Evolutionary conservation across 2,329 filamentous ascomycete species (phyloP), one percentile per base, ranked within the genome.

Genomic region (Aspergillus tubingensis): DNA sequence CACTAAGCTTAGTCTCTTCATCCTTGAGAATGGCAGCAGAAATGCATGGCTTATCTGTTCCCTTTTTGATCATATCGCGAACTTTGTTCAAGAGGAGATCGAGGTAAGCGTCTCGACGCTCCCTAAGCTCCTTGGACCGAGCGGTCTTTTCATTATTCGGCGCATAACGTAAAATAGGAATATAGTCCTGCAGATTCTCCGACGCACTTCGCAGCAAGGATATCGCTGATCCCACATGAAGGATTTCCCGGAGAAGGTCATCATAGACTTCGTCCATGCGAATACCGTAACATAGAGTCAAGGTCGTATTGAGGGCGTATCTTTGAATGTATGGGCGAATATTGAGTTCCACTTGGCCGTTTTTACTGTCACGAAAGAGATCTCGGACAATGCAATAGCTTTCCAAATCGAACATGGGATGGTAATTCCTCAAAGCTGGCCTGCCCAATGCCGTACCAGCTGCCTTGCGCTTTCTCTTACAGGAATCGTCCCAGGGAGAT

Each of bases 151-250:
- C 81, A 15, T 80, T 83, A 2, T 84, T 82, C 62, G 84, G 83
- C 8, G 73, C 54, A 1, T 90, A 74, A 13, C 90, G 82, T 62
- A 92, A 71, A 0, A 91, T 68, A 0, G 90, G 89, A 3, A 92
- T 83, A 62, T 92, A 92, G 68, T 93, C 90, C 65, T 90, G 88
- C 81, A 88, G 88, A 70, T 92, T 92, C 69, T 91, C 89, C 58
- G 87, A 89, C 0, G 89, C 91, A 13, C 84, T 88, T 25, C 90
- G 80, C 60, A 91, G 86, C 58, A 89, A 87, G 27, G 86, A 88
- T 36, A 93, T 86, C 11, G 85, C 86, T 6, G 88, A 83, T 68
- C 91, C 90, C 1, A 92, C 89, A 53, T 87, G 80, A 0, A 87
- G 84, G 59, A 92, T 91, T 69, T 92, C 90, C 2, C 84, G 80